Evolutionary conservation across 768 basidiomycete genomes (phyloP).

Genomic region (Leucocoprinus sp.): DNA sequence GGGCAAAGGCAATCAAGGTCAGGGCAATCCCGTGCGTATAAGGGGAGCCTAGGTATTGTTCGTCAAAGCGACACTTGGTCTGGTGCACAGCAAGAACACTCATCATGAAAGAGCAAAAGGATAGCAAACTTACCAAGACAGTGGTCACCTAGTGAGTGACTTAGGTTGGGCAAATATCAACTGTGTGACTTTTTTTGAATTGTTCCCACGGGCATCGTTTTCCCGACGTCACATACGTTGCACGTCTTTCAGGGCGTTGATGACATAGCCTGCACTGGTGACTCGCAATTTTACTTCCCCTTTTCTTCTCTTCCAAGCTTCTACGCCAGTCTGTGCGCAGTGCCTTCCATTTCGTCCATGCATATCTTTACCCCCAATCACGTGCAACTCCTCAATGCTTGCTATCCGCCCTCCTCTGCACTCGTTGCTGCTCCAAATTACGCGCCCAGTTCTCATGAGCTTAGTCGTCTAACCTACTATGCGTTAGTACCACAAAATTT

Average conservation of each 20-base stretch:
- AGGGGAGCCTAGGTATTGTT: conserved; percentile 37
- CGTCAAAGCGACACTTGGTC: conserved; percentile 43
- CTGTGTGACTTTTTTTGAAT: conserved; percentile 6
- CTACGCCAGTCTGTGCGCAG: too few species aligned
- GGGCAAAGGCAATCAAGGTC: conserved; percentile 21
- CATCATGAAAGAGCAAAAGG: conserved; percentile 29
- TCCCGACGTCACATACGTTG: conserved; percentile 4
- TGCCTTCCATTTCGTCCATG: conserved; percentile 30
- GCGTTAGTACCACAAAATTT: conserved; percentile 32
- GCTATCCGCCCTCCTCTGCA: conserved; percentile 75
- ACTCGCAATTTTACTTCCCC: neutral
- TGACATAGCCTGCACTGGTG: conserved; percentile 1
- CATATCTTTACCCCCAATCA: conserved; percentile 77
- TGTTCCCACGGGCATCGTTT: conserved; percentile 5
- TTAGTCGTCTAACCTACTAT: conserved; percentile 81
- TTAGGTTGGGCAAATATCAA: conserved; percentile 15
- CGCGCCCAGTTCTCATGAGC: conserved; percentile 75
- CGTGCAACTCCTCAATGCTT: conserved; percentile 74
- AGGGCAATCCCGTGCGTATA: conserved; percentile 46
- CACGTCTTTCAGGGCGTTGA: neutral
- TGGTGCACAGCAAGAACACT: conserved; percentile 49
- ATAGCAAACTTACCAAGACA: too few species aligned
- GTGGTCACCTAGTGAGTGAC: too few species aligned
- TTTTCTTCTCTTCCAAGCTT: neutral
- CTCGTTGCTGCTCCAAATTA: conserved; percentile 73